Evolutionary conservation across 768 basidiomycete genomes (phyloP).

Genomic region (Crepidotus variabilis): DNA sequence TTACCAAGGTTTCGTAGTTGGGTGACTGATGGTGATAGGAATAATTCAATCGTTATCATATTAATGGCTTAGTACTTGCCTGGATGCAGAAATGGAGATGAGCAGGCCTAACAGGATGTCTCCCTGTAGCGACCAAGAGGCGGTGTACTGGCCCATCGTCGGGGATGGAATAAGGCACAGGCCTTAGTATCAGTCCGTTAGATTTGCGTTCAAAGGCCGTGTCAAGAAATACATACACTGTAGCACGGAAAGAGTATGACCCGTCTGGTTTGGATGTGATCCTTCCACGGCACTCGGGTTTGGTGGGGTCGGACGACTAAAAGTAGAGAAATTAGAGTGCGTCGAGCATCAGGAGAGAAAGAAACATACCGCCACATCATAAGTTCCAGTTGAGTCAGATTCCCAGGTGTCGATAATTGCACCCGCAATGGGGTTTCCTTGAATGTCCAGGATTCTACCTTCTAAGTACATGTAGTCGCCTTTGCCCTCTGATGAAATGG

Average conservation of each 20-base stretch:
- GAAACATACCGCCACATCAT: constrained; percentile 30
- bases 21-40: constrained; percentile 49
- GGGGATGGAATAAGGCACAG: constrained; percentile 72
- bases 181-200: constrained; percentile 22
- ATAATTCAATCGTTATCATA: neutral
- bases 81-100: constrained; percentile 76
- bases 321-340: constrained; percentile 25
- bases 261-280: constrained; percentile 59
- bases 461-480: constrained; percentile 82
- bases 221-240: constrained; percentile 42
- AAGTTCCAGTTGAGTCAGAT: constrained; percentile 58
- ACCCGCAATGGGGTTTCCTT: constrained; percentile 60
- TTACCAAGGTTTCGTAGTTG: constrained; percentile 69
- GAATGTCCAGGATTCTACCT: constrained; percentile 60
- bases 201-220: neutral
- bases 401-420: constrained; percentile 85
- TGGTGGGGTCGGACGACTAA: constrained; percentile 48
- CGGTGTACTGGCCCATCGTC: constrained; percentile 74
- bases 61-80: constrained; percentile 27
- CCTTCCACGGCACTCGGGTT: constrained; percentile 73
- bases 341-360: neutral
- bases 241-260: constrained; percentile 63
- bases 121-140: constrained; percentile 48
- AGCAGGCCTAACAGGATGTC: constrained; percentile 76
- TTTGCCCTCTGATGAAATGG: constrained; percentile 85